Evolutionary conservation across 768 basidiomycete species (phyloP).

Genomic region (Amanita muscaria): DNA sequence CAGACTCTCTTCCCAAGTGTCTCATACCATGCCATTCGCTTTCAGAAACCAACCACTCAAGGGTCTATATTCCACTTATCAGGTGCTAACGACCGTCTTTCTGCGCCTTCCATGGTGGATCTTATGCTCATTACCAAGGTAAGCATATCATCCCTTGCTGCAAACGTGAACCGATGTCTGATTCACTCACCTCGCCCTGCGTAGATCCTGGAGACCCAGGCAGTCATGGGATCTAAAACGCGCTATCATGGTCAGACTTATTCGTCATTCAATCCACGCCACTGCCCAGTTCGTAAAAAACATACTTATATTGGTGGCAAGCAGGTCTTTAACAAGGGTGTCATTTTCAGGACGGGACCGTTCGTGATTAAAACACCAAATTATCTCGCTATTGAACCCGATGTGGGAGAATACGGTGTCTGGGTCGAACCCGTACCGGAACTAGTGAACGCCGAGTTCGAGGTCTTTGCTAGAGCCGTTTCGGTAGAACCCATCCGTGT

Average conservation of each 20-base stretch:
- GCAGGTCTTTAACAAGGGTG: background rate
- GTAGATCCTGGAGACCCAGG: conserved; percentile 34
- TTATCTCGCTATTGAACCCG: conserved; percentile 31
- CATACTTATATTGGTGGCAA: background rate
- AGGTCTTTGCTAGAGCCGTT: conserved; percentile 31
- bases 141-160: too few species aligned
- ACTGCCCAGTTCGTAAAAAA: background rate
- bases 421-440: conserved; percentile 40
- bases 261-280: background rate
- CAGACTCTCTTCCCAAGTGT: too few species aligned
- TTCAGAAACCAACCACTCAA: conserved; percentile 42
- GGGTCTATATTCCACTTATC: conserved; percentile 36
- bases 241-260: background rate
- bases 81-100: conserved; percentile 29
- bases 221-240: conserved; percentile 38
- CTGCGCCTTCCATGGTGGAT: conserved; percentile 42
- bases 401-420: conserved; percentile 32
- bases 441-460: conserved; percentile 34
- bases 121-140: conserved; percentile 32
- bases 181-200: too few species aligned
- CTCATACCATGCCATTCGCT: conserved; percentile 19
- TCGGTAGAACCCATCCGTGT: conserved; percentile 33
- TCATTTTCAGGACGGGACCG: background rate
- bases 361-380: conserved; percentile 19
- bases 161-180: too few species aligned